Conservation (phyloP, 257 asterid species). For the Jasminum sambac region DNA sequence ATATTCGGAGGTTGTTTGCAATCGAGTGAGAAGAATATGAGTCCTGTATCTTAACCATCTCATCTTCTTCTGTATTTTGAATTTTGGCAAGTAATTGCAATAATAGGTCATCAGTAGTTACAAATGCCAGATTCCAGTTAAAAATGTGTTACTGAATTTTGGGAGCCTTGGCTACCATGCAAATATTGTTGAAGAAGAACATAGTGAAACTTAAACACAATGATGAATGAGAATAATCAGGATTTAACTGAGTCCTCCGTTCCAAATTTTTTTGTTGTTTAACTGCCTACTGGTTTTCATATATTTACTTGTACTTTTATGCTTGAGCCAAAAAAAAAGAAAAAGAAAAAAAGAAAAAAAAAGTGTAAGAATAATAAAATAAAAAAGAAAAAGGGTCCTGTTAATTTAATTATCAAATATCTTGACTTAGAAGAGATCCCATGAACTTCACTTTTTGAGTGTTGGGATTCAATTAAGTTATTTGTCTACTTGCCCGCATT, state of each 20-base stretch:
- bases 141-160: not conserved
- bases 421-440: not conserved
- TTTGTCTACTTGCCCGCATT: not conserved
- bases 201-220: not conserved
- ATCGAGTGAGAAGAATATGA: not conserved
- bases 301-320: not conserved
- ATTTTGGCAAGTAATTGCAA: not conserved
- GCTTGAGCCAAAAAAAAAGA: too few species aligned
- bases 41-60: not conserved
- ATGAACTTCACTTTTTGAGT: not conserved
- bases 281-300: not conserved
- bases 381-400: not conserved
- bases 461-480: too few species aligned
- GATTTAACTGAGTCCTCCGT: not conserved
- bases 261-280: not conserved
- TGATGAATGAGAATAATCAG: not conserved
- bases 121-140: not conserved
- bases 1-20: not conserved
- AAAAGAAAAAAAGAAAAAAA: too few species aligned
- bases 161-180: not conserved
- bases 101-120: not conserved
- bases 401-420: not conserved
- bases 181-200: not conserved
- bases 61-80: not conserved
- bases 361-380: too few species aligned